Evolutionary conservation across 1,139 yeast genomes (phyloP), one percentile per base, ranked within the genome.

Genomic region (Lodderomyces beijingensis): DNA sequence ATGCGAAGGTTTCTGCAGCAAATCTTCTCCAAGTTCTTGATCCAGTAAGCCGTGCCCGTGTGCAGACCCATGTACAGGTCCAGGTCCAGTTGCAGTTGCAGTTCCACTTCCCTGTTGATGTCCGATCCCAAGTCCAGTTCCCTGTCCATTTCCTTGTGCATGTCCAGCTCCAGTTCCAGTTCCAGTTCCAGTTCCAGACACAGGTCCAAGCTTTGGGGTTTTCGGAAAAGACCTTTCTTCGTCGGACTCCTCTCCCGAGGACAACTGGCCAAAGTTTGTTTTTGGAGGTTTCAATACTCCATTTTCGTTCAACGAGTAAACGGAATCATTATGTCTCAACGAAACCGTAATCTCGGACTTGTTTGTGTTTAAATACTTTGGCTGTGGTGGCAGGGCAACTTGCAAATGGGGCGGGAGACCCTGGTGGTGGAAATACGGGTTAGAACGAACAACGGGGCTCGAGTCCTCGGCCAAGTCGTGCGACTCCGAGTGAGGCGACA

Each of bases 381-480:
- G 28, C 17, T 35, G 41, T 5, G 27, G 25, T 7, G 38, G 15
- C 4, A 43, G 56, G 11, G 21, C 13, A 23, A 18, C 16, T n/a
- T 16, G 17, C 30, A 64, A 51, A 43, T 74, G 79, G 4, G 75
- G 76, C 3, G 79, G 79, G 7, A 70, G 50, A 0, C 80, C 80
- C 42, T 74, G 79, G 42, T 70, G 73, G 4, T 69, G 70, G 49
- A 74, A 74, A 47, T 70, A 69, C 32, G 70, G 65, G 43, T 65
- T 74, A 4, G 70, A 59, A 3, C 58, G 50, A n/a, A 65, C 61
- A 7, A 64, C 59, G 0, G 62, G 61, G 34, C 59, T 54, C 6
- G 28, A 11, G 4, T 27, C 27, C 16, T 18, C 38, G 20, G 22
- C 29, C 34, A 30, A 17, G 16, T 30, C 33, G 20, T 25, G 28